Base-by-base conservation (phyloP, 1,284 basidiomycete genomes). In the Pseudozyma sp. region DNA sequence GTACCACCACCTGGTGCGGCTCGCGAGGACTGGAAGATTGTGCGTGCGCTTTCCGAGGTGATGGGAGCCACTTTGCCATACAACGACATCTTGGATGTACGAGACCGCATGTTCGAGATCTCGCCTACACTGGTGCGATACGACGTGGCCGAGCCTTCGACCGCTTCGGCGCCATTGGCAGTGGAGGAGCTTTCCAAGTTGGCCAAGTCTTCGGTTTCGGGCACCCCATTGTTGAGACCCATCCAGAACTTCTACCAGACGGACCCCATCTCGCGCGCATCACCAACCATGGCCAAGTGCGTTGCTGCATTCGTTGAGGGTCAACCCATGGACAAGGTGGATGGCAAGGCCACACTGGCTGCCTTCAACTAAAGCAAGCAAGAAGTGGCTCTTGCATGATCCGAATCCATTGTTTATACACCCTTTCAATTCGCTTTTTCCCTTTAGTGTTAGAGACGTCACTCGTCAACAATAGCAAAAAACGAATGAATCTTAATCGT, bases 11-110 rank as follows among this genome's bases (percentile, higher is more conserved):
- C 97, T 16, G 97, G 95, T 60, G 93, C 95, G 2, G 90, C 94
- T 4, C 88, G 97, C 55, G 97, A 99, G 86, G 97, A 99, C 86
- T 99, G 97, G 97, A 98, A 99, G 89, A 94, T 99, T 82, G 89
- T 99, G 74, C 92, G 95, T 69, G 97, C 96, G 0, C 87, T 99
- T 2, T 95, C 93, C n/a, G 97, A 99, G 85, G 88, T 95, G 42
- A 81, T 94, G 43, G 92, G 91, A 47, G 83, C 86, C 2, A 90
- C 93, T 21, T 85, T 99, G 67, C 94, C 95, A 0, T 99, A 99
- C 85, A 94, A 97, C 82, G 93, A 96, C 78, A 89, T 93, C 14
- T 87, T 95, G n/a, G 88, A 89, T 54, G 87, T 99, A 52, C 90
- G 95, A 52, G 94, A 98, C 85, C 91, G 97, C 69, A 91, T 99